Conservation (phyloP, 257 asterid species). For the Jaltomata sinuosa region DNA sequence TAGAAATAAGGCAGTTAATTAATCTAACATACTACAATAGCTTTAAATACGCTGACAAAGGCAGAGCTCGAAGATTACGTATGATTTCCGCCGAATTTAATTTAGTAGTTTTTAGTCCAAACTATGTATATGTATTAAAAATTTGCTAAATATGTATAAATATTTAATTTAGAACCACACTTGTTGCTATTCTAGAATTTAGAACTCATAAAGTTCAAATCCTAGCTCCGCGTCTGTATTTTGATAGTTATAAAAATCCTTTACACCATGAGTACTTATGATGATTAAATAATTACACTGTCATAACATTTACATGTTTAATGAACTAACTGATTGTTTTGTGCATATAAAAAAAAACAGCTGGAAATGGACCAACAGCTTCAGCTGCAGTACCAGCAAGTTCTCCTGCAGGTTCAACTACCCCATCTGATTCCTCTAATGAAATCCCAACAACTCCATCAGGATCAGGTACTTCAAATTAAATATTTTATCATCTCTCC, state of each 20-base stretch:
- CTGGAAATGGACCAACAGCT: constrained; percentile 19
- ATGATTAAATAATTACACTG: background rate
- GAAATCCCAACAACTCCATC: constrained; percentile 14
- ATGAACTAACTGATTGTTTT: background rate
- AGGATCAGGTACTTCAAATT: background rate
- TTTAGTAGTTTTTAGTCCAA: background rate
- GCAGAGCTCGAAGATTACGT: too few relatives aligned
- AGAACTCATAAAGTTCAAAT: background rate
- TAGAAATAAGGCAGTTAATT: background rate
- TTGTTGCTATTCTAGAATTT: background rate
- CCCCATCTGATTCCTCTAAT: constrained; percentile 9
- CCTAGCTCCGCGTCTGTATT: background rate
- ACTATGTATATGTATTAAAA: too few relatives aligned
- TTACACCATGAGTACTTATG: background rate
- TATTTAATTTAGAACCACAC: background rate
- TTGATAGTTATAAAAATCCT: too few relatives aligned
- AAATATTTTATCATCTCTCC: background rate
- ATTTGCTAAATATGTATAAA: too few relatives aligned
- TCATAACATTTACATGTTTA: background rate
- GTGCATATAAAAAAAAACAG: background rate
- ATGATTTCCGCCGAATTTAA: too few relatives aligned
- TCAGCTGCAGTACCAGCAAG: constrained; percentile 1
- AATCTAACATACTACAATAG: background rate
- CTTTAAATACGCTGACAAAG: background rate
- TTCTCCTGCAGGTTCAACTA: constrained; percentile 13